Evolutionary conservation across 352 stramenopile species (phyloP).

Genomic region (Elongisporangium anandrum): DNA sequence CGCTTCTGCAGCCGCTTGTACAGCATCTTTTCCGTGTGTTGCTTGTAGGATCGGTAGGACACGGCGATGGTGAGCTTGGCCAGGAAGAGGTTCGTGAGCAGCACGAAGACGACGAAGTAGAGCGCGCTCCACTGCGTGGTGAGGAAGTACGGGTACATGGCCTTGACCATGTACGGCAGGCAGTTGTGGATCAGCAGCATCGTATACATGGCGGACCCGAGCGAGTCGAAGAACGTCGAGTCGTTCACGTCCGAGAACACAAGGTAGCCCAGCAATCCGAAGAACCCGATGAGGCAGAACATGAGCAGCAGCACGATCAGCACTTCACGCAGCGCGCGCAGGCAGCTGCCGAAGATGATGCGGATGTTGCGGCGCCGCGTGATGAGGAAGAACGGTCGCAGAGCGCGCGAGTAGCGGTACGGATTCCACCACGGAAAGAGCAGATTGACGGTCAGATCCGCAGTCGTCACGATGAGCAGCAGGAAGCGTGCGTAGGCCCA

Average conservation of each 20-base stretch:
- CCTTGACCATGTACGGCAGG: slow-evolving; percentile 76
- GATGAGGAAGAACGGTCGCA: slow-evolving; percentile 81
- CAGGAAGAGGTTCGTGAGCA: slow-evolving; percentile 78
- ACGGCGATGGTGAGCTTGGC: slow-evolving; percentile 84
- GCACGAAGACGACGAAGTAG: slow-evolving; percentile 77
- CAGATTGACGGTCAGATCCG: slow-evolving; percentile 47
- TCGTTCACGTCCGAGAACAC: slow-evolving; percentile 71
- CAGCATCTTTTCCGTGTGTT: slow-evolving; percentile 81
- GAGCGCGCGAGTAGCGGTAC: slow-evolving; percentile 57
- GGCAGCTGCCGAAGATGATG: slow-evolving; percentile 80
- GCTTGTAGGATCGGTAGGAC: slow-evolving; percentile 83
- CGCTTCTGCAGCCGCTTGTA: slow-evolving; percentile 84
- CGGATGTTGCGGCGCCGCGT: slow-evolving; percentile 72
- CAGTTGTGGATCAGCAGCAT: slow-evolving; percentile 82
- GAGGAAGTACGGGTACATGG: slow-evolving; percentile 80
- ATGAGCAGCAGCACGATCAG: slow-evolving; percentile 62
- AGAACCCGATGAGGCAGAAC: slow-evolving; percentile 78
- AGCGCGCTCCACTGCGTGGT: slow-evolving; percentile 73
- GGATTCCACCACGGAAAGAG: slow-evolving; percentile 46
- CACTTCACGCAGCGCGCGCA: slow-evolving; percentile 70
- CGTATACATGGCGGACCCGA: slow-evolving; percentile 74
- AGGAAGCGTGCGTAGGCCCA: slow-evolving; percentile 68
- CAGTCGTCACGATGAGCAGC: slow-evolving; percentile 46
- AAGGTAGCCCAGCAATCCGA: slow-evolving; percentile 69
- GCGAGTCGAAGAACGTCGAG: slow-evolving; percentile 63